Conservation (phyloP, 495 filamentous ascomycete genomes). For the Darksidea phi region DNA sequence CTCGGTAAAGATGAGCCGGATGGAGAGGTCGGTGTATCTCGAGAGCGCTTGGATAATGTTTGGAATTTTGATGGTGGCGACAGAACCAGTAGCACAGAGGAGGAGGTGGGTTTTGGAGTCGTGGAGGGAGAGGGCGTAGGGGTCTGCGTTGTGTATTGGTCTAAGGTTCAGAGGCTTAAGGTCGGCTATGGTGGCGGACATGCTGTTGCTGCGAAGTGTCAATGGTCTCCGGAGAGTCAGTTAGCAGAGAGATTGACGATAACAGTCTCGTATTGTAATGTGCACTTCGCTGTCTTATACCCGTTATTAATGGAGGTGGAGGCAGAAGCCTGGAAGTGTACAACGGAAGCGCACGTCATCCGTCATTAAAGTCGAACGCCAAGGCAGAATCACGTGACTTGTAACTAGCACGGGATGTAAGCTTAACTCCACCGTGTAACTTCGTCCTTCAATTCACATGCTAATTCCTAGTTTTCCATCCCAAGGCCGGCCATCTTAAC, state of each 20-base stretch:
- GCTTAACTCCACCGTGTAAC: too few species aligned
- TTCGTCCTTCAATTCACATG: too few species aligned
- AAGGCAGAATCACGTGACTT: too few species aligned
- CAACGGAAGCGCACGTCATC: too few species aligned
- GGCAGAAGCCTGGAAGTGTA: too few species aligned
- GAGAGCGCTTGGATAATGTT: conserved; percentile 63
- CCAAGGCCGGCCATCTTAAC: too few species aligned
- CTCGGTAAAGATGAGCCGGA: conserved; percentile 74
- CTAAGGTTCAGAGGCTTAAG: conserved; percentile 16
- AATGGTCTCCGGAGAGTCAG: background rate
- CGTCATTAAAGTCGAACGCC: too few species aligned
- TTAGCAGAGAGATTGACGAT: conserved; percentile 1
- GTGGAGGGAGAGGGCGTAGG: conserved; percentile 28
- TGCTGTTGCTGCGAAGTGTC: background rate
- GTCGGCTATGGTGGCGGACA: background rate
- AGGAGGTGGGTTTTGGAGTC: conserved; percentile 76
- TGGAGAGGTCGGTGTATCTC: conserved; percentile 60
- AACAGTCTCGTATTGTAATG: background rate
- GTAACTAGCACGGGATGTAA: too few species aligned
- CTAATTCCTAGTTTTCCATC: too few species aligned
- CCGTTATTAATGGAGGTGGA: too few species aligned
- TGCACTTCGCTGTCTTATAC: background rate
- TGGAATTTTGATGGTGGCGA: conserved; percentile 89
- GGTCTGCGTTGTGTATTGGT: conserved; percentile 5
- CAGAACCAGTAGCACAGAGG: conserved; percentile 71